Evolutionary conservation across 1,139 yeast genomes (phyloP), one percentile per base, ranked within the genome.

Genomic region (Debaryomycetaceae sp.): DNA sequence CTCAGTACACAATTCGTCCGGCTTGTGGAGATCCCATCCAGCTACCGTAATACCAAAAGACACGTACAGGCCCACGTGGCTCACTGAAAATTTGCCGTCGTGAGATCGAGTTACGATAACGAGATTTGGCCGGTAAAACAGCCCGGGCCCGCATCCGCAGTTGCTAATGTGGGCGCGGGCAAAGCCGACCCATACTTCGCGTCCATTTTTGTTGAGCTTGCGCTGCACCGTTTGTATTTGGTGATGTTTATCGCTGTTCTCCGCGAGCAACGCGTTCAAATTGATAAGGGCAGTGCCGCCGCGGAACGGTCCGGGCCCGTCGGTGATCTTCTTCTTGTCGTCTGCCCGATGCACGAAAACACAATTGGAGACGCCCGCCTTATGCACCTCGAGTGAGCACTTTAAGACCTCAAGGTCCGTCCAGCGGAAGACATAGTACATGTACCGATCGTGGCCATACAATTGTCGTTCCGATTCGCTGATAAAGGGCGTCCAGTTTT

Each of bases 401-500:
- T 50, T 53, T 23, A 62, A 42, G 2, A 62, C 42, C 33, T 58
- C 58, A 18, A 63, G 43, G 25, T 51, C 43, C 13, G 58, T 46
- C 66, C 67, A 62, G 25, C 65, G 40, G 38, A 58, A 61, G 5
- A 62, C 51, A 23, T 62, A 48, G 34, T 54, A 43, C 13, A 63
- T 31, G 23, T 37, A 35, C 25, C 44, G 44, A 37, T 62, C 68
- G 35, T 42, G 47, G 19, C 45, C 46, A 27, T 37, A 30, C 13
- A 30, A 30, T 8, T 32, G 30, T 29, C 60, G 44, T 16, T 45
- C 48, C 2, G 26, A 26, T 15, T 41, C 40, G 35, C 55, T 53
- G 12, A 58, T 35, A 33, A 62, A 49, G 1, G 70, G 69, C 2
- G 67, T 58, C 70, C 70, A 63, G 38, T 63, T 63, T 38, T 63